Conservation (phyloP, 192 early-diverging fungal species). For the Globomyces pollinis-pini region DNA sequence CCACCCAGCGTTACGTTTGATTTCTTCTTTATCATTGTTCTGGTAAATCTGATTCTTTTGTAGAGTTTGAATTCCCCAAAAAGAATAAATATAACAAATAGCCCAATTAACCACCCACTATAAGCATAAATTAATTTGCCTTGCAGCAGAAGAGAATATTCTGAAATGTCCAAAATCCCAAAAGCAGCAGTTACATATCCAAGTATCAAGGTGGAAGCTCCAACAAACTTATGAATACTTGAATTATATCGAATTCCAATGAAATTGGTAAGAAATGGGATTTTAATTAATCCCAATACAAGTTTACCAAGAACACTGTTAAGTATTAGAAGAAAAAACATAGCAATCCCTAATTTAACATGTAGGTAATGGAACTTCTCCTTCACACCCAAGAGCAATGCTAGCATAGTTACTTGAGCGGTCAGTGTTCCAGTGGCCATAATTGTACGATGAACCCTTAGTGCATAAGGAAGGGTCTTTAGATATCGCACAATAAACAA, state of each 20-base stretch:
- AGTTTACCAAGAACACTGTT: neutral
- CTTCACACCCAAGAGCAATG: neutral
- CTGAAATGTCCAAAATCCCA: neutral
- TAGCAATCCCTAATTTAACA: neutral
- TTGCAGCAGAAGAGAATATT: neutral
- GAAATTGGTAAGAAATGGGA: too few species aligned
- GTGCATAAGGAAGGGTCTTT: too few species aligned
- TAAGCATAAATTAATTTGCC: neutral
- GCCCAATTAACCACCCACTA: neutral
- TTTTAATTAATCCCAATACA: neutral
- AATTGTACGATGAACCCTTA: neutral
- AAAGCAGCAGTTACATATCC: constrained; percentile 1
- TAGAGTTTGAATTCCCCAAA: neutral
- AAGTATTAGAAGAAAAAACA: neutral
- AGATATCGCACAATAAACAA: neutral
- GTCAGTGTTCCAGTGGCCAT: neutral
- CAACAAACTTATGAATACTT: neutral
- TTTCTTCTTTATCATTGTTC: too few species aligned
- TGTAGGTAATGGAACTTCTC: neutral
- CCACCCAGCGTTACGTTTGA: too few species aligned
- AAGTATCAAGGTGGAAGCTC: neutral
- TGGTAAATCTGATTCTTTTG: too few species aligned
- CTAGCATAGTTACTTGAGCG: neutral
- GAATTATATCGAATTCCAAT: neutral
- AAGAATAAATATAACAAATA: neutral